Percentiles rank a stretch among this genome's conserved stretches.
Evolutionary conservation across 176 grass and related monocot species (phyloP).

Genomic region (Phragmites australis): DNA sequence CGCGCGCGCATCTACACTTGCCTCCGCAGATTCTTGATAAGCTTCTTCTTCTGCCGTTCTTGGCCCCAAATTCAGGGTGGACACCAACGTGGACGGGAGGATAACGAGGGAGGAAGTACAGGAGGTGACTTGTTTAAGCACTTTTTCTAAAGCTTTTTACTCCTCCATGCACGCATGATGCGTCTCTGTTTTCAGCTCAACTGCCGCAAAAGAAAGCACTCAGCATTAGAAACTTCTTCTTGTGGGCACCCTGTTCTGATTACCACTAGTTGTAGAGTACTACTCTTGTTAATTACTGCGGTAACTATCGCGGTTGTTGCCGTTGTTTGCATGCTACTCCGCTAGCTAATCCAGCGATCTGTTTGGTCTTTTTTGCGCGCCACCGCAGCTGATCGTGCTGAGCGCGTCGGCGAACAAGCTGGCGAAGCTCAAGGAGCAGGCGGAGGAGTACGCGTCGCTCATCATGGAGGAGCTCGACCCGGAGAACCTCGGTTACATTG

Average conservation of each 20-base stretch:
- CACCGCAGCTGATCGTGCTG: slow-evolving; percentile 77
- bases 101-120: slow-evolving; percentile 98
- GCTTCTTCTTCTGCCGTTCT: slow-evolving; percentile 31
- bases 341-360: slow-evolving; percentile 13
- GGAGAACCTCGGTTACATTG: slow-evolving; percentile 97
- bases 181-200: slow-evolving; percentile 7
- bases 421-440: slow-evolving; percentile 93
- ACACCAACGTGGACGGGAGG: slow-evolving; percentile 99
- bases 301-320: slow-evolving; percentile 17
- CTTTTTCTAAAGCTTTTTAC: background rate
- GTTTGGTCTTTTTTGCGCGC: background rate
- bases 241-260: slow-evolving; percentile 12
- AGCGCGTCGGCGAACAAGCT: slow-evolving; percentile 99
- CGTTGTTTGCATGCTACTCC: slow-evolving; percentile 20
- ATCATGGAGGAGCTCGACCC: slow-evolving; percentile 99
- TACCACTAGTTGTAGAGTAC: background rate
- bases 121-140: slow-evolving; percentile 70
- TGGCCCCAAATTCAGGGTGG: slow-evolving; percentile 74
- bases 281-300: background rate
- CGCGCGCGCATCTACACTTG: slow-evolving; percentile 3
- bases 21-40: slow-evolving; percentile 19
- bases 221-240: slow-evolving; percentile 43
- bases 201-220: slow-evolving; percentile 10
- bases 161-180: background rate
- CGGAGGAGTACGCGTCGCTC: slow-evolving; percentile 89